Conservation (phyloP, 2,329 filamentous ascomycete genomes). For the Epichloe coenophiala region DNA sequence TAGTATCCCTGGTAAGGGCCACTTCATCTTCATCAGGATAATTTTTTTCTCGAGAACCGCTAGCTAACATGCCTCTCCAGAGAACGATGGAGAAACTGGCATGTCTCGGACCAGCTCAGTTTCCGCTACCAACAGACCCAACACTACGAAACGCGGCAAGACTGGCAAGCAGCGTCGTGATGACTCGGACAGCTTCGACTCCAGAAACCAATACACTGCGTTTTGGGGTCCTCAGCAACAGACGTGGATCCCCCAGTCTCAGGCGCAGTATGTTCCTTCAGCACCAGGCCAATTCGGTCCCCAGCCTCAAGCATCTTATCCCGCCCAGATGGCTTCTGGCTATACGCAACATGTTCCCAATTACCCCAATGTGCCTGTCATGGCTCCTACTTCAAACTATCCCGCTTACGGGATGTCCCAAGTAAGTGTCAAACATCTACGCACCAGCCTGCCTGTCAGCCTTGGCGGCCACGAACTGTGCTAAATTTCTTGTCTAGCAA, state of each 20-base stretch:
- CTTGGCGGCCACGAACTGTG: neutral
- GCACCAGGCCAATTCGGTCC: constrained; percentile 26
- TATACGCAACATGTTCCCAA: constrained; percentile 30
- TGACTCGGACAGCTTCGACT: constrained; percentile 52
- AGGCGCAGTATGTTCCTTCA: constrained; percentile 33
- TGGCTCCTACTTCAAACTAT: constrained; percentile 29
- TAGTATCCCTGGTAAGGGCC: constrained; percentile 34
- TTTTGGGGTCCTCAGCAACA: constrained; percentile 48
- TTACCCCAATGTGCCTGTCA: constrained; percentile 30
- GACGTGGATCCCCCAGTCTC: constrained; percentile 42
- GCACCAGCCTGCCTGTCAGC: neutral
- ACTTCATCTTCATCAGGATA: neutral
- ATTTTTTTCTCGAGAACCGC: neutral
- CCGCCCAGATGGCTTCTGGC: constrained; percentile 30
- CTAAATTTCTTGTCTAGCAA: constrained; percentile 12
- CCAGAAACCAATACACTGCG: constrained; percentile 54
- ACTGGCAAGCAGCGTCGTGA: constrained; percentile 47
- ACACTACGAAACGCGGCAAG: constrained; percentile 57
- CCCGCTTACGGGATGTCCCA: constrained; percentile 33
- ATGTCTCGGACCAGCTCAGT: constrained; percentile 80
- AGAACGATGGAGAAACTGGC: constrained; percentile 57
- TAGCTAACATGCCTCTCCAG: constrained; percentile 16
- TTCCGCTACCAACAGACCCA: constrained; percentile 64
- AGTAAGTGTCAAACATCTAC: constrained; percentile 21
- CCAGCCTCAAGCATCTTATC: constrained; percentile 33